These are phyloP conservation scores for Selaginella tamariscina DNA, from an alignment of 75 land plant species.

Conservation along the genomic window DNA sequence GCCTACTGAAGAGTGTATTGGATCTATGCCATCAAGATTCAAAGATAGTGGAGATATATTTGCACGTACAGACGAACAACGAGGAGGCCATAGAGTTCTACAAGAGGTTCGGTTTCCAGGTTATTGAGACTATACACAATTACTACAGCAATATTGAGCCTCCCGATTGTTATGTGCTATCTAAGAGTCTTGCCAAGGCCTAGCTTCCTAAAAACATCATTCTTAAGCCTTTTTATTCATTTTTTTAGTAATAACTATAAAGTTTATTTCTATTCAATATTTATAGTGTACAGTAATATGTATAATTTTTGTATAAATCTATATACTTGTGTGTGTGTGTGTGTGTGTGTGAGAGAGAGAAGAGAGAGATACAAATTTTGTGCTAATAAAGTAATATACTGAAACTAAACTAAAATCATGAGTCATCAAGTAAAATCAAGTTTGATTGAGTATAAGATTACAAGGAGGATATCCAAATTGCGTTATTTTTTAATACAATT, in stretches of 20 bases:
- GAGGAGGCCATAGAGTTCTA: conserved; percentile 18
- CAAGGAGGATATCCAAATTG: too few species aligned
- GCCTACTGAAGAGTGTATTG: conserved; percentile 13
- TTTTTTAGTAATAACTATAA: too few species aligned
- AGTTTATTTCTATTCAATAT: too few species aligned
- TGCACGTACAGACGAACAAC: conserved; percentile 21
- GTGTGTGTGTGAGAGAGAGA: background rate
- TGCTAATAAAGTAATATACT: too few species aligned
- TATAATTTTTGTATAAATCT: too few species aligned
- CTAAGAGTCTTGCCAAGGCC: conserved; percentile 8
- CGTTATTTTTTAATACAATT: too few species aligned
- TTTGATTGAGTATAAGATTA: too few species aligned
- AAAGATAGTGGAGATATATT: conserved; percentile 14
- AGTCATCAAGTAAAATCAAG: too few species aligned
- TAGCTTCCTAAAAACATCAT: background rate
- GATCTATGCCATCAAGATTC: conserved; percentile 13
- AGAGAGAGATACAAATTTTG: background rate
- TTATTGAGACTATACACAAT: conserved; percentile 13
- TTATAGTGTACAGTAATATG: too few species aligned
- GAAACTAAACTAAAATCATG: too few species aligned
- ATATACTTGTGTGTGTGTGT: too few species aligned
- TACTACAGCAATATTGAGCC: conserved; percentile 17
- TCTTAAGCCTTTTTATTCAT: too few species aligned
- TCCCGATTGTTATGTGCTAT: conserved; percentile 16
- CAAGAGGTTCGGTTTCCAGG: conserved; percentile 15